phyloP scores from a whole-genome alignment of 441 rosid species.

The Breynia disticha region DNA sequence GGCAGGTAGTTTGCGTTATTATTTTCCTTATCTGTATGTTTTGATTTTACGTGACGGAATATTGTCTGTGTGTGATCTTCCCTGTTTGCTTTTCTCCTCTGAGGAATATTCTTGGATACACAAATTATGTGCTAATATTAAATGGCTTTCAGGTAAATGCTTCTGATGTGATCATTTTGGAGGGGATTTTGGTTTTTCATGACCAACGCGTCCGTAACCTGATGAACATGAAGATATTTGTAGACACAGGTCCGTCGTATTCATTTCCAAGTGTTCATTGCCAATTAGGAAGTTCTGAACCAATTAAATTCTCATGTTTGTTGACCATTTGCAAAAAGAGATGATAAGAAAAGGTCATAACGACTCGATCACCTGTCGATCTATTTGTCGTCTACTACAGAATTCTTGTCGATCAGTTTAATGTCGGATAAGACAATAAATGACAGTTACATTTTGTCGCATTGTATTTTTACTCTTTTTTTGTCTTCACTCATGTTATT shows the following conservation, averaged over 20 bases:
- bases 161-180: constrained; percentile 93
- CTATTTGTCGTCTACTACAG: background rate
- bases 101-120: background rate
- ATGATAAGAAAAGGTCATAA: background rate
- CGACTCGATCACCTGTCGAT: background rate
- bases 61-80: too few species aligned
- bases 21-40: too few species aligned
- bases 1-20: constrained; percentile 71
- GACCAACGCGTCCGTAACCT: constrained; percentile 77
- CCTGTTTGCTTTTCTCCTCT: background rate
- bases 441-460: background rate
- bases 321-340: background rate
- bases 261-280: background rate
- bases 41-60: too few species aligned
- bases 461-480: constrained; percentile 1
- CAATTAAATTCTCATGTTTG: background rate
- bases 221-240: constrained; percentile 95
- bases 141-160: constrained; percentile 64
- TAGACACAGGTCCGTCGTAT: constrained; percentile 59
- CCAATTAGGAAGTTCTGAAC: background rate
- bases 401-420: background rate
- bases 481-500: constrained; percentile 9
- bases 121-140: background rate
- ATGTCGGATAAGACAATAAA: background rate
- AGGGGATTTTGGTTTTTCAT: constrained; percentile 92